These are phyloP conservation scores for Verbascum thapsus DNA, from an alignment of 257 asterid genomes.

Conservation along the genomic window DNA sequence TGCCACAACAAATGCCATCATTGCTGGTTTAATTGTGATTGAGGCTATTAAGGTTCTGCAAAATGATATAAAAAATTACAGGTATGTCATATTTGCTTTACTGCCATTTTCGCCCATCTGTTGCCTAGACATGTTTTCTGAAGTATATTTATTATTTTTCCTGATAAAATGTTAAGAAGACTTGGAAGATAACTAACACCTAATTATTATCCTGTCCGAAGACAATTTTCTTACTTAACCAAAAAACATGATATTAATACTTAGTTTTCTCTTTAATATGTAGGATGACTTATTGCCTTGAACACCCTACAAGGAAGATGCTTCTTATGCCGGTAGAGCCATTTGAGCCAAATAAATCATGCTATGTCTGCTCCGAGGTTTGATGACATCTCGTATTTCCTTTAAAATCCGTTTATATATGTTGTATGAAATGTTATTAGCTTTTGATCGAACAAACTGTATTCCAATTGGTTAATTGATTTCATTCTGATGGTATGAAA, in stretches of 20 bases:
- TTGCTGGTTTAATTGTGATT: conserved; percentile 95
- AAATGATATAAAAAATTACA: conserved; percentile 64
- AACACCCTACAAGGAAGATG: conserved; percentile 89
- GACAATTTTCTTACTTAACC: not conserved
- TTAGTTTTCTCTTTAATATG: conserved; percentile 23
- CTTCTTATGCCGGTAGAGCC: conserved; percentile 97
- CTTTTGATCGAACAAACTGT: conserved; percentile 2
- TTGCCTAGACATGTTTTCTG: conserved; percentile 11
- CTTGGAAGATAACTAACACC: not conserved
- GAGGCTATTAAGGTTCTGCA: conserved; percentile 96
- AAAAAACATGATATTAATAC: not conserved
- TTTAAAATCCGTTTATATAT: not conserved
- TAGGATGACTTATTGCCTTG: conserved; percentile 98
- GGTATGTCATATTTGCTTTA: conserved; percentile 47
- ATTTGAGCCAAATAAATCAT: conserved; percentile 82
- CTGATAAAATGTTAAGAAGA: not conserved
- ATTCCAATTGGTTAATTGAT: conserved; percentile 4
- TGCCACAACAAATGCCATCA: conserved; percentile 97
- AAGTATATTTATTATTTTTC: not conserved
- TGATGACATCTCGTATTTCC: conserved; percentile 25
- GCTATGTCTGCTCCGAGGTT: conserved; percentile 98
- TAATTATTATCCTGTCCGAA: not conserved
- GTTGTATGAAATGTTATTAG: conserved; percentile 15
- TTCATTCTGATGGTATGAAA: conserved; percentile 27
- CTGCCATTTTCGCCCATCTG: conserved; percentile 12